A percentile compares a stretch with the other conserved stretches of the same genome.
These are phyloP conservation scores for Hymenoscyphus albidus DNA, from an alignment of 2,329 filamentous ascomycete genomes.

Conservation along the genomic window DNA sequence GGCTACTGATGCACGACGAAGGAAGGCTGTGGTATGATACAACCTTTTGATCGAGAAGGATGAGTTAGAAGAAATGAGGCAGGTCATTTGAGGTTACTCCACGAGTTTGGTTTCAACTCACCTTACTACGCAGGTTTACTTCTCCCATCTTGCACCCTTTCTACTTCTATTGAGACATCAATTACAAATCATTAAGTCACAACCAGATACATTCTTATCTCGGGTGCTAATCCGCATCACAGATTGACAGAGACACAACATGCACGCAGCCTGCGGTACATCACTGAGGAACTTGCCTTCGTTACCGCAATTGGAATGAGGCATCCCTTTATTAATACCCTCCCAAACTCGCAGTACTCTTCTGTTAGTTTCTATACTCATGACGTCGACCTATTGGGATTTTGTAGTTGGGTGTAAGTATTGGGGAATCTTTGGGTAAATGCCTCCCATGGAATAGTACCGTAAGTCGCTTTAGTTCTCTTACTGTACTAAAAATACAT, in stretches of 20 bases:
- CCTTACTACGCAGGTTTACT: neutral
- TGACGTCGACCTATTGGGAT: no score
- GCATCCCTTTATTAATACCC: no score
- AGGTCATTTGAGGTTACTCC: neutral
- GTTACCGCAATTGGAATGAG: neutral
- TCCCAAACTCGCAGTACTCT: no score
- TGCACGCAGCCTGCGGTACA: neutral
- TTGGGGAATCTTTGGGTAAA: no score
- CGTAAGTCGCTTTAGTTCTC: no score
- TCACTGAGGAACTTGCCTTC: neutral
- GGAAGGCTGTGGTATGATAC: neutral
- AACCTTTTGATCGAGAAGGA: neutral
- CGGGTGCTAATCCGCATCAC: neutral
- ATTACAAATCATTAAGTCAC: neutral
- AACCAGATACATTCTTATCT: neutral
- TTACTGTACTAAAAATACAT: no score
- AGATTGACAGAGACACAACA: neutral
- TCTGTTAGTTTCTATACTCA: no score
- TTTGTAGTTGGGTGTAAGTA: no score
- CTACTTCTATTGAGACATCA: neutral
- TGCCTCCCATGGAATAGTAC: no score
- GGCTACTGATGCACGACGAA: neutral
- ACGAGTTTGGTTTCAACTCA: neutral
- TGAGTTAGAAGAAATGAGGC: neutral
- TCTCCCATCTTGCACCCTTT: neutral